These are phyloP conservation scores for Arachis monticola DNA, from an alignment of 331 rosid genomes.

Conservation along the genomic window DNA sequence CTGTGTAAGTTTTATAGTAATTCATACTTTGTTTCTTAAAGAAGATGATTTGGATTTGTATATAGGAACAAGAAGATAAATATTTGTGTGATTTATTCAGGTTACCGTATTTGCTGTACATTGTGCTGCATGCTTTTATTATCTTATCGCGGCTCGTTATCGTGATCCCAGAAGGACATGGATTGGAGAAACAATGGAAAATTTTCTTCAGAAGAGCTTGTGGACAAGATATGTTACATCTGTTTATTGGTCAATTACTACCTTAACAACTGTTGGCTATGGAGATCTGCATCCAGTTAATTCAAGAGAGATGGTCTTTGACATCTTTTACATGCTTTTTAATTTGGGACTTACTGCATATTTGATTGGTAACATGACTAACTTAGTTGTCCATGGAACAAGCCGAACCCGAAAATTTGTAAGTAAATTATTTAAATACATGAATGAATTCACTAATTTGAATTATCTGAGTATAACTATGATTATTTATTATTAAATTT, in stretches of 20 bases:
- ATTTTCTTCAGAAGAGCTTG: conserved; percentile 61
- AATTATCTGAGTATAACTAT: background rate
- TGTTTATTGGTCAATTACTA: conserved; percentile 93
- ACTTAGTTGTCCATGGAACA: conserved; percentile 95
- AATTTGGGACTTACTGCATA: conserved; percentile 94
- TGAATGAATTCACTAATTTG: background rate
- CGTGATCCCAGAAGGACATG: conserved; percentile 76
- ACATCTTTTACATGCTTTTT: conserved; percentile 90
- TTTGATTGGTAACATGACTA: conserved; percentile 98
- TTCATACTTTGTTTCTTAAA: background rate
- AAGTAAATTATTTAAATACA: conserved; percentile 44
- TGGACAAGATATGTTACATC: conserved; percentile 87
- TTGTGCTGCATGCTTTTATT: conserved; percentile 92
- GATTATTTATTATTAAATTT: background rate
- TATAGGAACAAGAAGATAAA: conserved; percentile 1
- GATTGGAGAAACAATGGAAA: conserved; percentile 64
- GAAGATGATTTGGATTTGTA: background rate
- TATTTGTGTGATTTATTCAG: conserved; percentile 41
- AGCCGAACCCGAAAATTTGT: conserved; percentile 90
- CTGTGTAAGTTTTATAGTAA: conserved; percentile 61
- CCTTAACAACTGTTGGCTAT: conserved; percentile 92
- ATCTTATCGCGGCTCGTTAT: conserved; percentile 83
- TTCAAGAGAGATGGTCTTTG: conserved; percentile 90
- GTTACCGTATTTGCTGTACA: conserved; percentile 96
- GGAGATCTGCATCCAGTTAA: conserved; percentile 98